A percentile compares a stretch with the other conserved stretches of the same genome.
phyloP scores from a whole-genome alignment of 805 yeast genomes.

The Barnettozyma salicaria region DNA sequence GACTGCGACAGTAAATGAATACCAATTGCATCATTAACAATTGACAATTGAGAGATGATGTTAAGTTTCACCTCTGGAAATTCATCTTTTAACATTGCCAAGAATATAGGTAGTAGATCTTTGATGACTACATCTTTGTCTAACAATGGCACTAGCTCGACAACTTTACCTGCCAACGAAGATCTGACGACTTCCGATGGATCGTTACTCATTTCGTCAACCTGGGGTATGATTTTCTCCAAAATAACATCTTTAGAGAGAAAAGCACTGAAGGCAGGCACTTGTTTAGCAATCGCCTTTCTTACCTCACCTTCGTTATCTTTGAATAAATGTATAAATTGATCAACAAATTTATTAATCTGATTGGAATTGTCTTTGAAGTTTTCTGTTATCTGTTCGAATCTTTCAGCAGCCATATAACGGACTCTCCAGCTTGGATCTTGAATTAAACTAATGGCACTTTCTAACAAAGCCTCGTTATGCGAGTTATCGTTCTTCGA shows the following conservation, averaged over 20 bases:
- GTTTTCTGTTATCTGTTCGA: slow-evolving; percentile 62
- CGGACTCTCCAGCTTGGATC: slow-evolving; percentile 98
- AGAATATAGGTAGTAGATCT: slow-evolving; percentile 76
- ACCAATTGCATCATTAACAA: slow-evolving; percentile 92
- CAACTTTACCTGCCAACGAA: slow-evolving; percentile 82
- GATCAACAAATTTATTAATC: slow-evolving; percentile 43
- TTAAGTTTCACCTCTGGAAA: slow-evolving; percentile 94
- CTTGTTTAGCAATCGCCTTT: slow-evolving; percentile 87
- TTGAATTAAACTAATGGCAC: slow-evolving; percentile 63
- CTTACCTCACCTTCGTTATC: slow-evolving; percentile 97
- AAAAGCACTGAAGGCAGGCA: slow-evolving; percentile 65
- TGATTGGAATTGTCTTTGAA: slow-evolving; percentile 54
- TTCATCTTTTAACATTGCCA: slow-evolving; percentile 93
- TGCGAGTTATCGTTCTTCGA: slow-evolving; percentile 50
- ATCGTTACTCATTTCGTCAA: slow-evolving; percentile 80
- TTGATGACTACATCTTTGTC: slow-evolving; percentile 82
- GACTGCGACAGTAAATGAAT: slow-evolving; percentile 81
- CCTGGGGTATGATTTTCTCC: slow-evolving; percentile 72
- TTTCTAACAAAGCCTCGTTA: slow-evolving; percentile 54
- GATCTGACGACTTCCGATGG: slow-evolving; percentile 91
- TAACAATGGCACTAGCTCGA: slow-evolving; percentile 79
- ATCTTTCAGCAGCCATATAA: slow-evolving; percentile 95
- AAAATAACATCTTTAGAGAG: slow-evolving; percentile 50
- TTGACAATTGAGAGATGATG: slow-evolving; percentile 85
- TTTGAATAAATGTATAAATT: slow-evolving; percentile 71